Base-by-base conservation (phyloP, 1,284 basidiomycete species). In the Neolentinus lepideus region DNA sequence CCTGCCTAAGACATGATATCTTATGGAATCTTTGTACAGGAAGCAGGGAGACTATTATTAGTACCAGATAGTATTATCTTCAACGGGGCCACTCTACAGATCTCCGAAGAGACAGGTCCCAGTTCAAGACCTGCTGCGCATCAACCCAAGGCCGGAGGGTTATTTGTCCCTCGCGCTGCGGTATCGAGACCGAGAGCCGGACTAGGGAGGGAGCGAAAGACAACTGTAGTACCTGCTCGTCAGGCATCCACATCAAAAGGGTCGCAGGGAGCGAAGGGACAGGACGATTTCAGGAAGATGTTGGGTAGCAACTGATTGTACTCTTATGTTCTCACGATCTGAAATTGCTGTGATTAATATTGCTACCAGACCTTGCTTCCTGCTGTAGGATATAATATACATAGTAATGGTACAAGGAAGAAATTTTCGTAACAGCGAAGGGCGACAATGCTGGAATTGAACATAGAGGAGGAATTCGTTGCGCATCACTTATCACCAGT, bases 281-380 rank as follows among this genome's bases (percentile, higher is more conserved):
- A 92, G 67, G 84, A 91, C 61, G 88, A 91, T 64, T 92, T 92
- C 64, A 75, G 89, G 58, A 90, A 84, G 66, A 87, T 92, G 85
- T 66, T 92, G 55, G 57, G 61, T n/a, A 65, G 70, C 36, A 63
- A 64, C 19, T 62, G 64, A 57, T 67, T 6, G 43, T 31, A 12
- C 29, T 31, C 29, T 31, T 12, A 31, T 31, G 29, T 31, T 31
- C n/a, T 31, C 6, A 31, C 12, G 12, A 12, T 12, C 29, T 4
- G 29, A 31, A 31, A 31, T 6, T 31, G 29, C 29, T 31, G 29
- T 31, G 29, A 31, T 31, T 31, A 12, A 31, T 31, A 31, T 31
- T 31, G 29, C 29, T 31, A 6, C 29, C 12, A 6, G 29, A 12
- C 29, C 29, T 31, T 31, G 29, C 29, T 31, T 31, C 29, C 29